A percentile compares a stretch with the other conserved stretches of the same genome.
phyloP scores from a whole-genome alignment of 2,329 filamentous ascomycete genomes.

The Phyllosticta capitalensis region DNA sequence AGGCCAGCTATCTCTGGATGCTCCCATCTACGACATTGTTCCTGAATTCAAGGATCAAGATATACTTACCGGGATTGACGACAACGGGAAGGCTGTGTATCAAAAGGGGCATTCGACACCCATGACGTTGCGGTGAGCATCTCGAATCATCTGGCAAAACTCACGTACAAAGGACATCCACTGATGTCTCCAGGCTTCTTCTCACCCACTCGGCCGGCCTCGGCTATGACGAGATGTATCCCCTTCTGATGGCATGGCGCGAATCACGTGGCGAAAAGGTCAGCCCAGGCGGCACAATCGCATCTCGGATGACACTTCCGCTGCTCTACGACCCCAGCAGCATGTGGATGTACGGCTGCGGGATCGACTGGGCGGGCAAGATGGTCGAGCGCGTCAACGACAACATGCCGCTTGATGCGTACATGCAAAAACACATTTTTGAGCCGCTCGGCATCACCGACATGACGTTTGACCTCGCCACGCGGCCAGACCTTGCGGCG shows the following conservation, averaged over 20 bases:
- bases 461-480: constrained; percentile 16
- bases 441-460: constrained; percentile 17
- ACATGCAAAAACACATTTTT: constrained; percentile 20
- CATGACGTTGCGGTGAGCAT: constrained; percentile 7
- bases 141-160: neutral
- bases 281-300: constrained; percentile 10
- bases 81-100: constrained; percentile 17
- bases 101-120: constrained; percentile 4
- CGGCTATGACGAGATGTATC: constrained; percentile 16
- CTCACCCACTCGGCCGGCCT: constrained; percentile 22
- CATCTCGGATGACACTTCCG: constrained; percentile 13
- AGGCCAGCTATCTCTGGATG: constrained; percentile 23
- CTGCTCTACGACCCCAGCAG: constrained; percentile 21
- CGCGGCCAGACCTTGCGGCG: constrained; percentile 5
- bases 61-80: constrained; percentile 18
- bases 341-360: constrained; percentile 16
- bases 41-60: constrained; percentile 22
- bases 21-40: constrained; percentile 23
- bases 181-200: constrained; percentile 14
- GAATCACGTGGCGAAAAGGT: constrained; percentile 11
- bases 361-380: constrained; percentile 19
- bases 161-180: constrained; percentile 15
- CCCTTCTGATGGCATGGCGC: constrained; percentile 12
- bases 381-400: constrained; percentile 19
- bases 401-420: constrained; percentile 16